Base-by-base conservation (phyloP, 768 basidiomycete species). In the Gyrodon lividus region DNA sequence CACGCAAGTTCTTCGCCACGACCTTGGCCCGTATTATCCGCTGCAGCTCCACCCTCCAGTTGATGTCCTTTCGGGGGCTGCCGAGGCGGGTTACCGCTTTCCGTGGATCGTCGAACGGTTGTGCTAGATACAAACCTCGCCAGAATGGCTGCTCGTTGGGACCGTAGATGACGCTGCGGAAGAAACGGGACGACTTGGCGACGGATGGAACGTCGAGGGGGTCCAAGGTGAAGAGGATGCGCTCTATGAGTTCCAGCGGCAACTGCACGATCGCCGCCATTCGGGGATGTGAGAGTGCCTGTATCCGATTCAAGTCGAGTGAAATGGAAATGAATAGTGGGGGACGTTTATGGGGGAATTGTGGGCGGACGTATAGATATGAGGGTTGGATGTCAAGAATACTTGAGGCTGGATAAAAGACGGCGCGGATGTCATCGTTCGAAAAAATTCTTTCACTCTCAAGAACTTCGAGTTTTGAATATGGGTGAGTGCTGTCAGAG, bases 71-170 rank as follows among this genome's bases (percentile, higher is more conserved):
- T 3, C 60, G 66, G 57, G 17, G 54, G 23, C 17, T 39, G 17
- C 68, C 72, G 52, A 58, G 65, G 10, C 68, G 66, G 2, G 72
- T 74, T 5, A 79, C 59, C 41, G 82, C 77, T n/a, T 48, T 46
- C 8, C 82, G 70, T 1, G 82, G 86, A 58, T 89, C 85, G 52
- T 89, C 88, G 50, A 87, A 74, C 0, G 78, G 74, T 50, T 82
- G 78, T 0, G 67, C 58, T 38, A 90, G 81, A 65, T 88, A 90
- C 5, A 89, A 72, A 8, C 66, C 69, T 7, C 84, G 77, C 88
- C 88, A 90, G 33, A 87, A 67, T 24, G 54, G 64, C 5, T 52
- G 55, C 30, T 50, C 31, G 43, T 79, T 70, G 55, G 79, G 73
- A 8, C 68, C 66, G 57, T 85, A 83, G 20, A 87, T 65, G 51